Base-by-base conservation (phyloP, 225 moss, liverwort and hornwort genomes). In the Asterella californica region DNA sequence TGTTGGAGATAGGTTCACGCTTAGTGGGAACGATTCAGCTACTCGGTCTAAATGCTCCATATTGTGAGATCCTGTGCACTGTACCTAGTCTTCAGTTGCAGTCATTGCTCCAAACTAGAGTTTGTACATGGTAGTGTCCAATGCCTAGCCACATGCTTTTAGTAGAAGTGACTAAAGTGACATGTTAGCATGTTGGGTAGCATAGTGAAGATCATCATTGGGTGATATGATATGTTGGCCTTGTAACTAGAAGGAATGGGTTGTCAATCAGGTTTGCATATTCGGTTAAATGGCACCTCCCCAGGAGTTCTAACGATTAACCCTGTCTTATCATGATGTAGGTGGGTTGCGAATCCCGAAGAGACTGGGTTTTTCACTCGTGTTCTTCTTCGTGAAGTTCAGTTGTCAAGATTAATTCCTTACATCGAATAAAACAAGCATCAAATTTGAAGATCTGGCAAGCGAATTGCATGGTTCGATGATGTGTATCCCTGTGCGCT, bases 361-460 rank as follows among this genome's bases (percentile, higher is more conserved):
- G 96, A 96, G 80, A 96, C 96, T 1, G 91, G 92, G n/a, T 96
- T 96, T 81, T 96, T 94, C 76, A 92, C 92, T 53, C 86, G 96
- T 22, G 76, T 94, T 36, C 79, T 96, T 78, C 85, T 94, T 36
- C 87, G 90, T 0, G 90, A 94, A 77, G 91, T 96, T n/a, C 88
- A 88, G 79, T 83, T 92, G 25, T 89, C 89, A 15, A 72, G 89
- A 66, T 80, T 92, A 24, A 86, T 86, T 66, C 92, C 92, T 25
- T 92, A 92, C 57, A 81, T 92, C 69, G 91, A 92, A 82, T 92
- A 78, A 83, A 52, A 46, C 45, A 60, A 45, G 14, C 30, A 18
- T 5, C 0, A 36, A 27, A 25, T 74, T 32, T 29, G 9, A 11
- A 47, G 30, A 29, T 27, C 18, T 52, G 25, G 15, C 34, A 10